Base-by-base conservation (phyloP, 192 early-diverging fungal species). In the Backusella mclennaniae region DNA sequence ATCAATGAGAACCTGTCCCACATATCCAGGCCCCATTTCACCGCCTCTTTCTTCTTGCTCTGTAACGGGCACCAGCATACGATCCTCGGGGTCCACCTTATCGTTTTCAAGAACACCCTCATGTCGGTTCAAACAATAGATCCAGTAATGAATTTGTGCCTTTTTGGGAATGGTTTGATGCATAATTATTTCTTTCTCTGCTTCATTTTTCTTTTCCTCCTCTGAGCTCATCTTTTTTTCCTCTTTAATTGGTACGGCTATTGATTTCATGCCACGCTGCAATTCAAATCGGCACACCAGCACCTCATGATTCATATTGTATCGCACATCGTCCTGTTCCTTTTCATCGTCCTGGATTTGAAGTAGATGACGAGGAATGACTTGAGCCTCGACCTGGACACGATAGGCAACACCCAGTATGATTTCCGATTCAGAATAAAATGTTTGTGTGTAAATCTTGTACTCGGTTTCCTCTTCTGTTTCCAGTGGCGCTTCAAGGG, bases 41-140 rank as follows among this genome's bases (percentile, higher is more conserved):
- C 33, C 23, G 9, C 36, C 63, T 15, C 66, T 67, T 8, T 71
- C 79, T 11, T 52, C 46, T 35, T 56, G 66, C 23, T 77, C 63
- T 11, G 80, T 72, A 4, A 77, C 80, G 12, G 80, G 73, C 33
- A 82, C 77, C 31, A 82, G 35, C 4, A 77, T 77, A 7, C 80
- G 76, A 71, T 82, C 76, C 71, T 82, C 80, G 14, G 67, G 73
- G n/a, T 82, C 76, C 11, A 82, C 69, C 3, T 53, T 35, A 9
- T 74, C 53, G 23, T 77, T 63, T 38, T 42, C 36, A 6, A 75
- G 38, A 1, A 72, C 35, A 15, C 56, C 52, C 31, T 70, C 59
- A 53, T 82, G 80, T 26, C 73, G 53, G 39, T 78, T 78, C 4
- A 82, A 36, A 11, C 80, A 82, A 17, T 82, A 75, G 29, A 82